A percentile compares a stretch with the other conserved stretches of the same genome.
Evolutionary conservation across 1,284 basidiomycete species (phyloP).

Genomic region (Cerrena zonata): DNA sequence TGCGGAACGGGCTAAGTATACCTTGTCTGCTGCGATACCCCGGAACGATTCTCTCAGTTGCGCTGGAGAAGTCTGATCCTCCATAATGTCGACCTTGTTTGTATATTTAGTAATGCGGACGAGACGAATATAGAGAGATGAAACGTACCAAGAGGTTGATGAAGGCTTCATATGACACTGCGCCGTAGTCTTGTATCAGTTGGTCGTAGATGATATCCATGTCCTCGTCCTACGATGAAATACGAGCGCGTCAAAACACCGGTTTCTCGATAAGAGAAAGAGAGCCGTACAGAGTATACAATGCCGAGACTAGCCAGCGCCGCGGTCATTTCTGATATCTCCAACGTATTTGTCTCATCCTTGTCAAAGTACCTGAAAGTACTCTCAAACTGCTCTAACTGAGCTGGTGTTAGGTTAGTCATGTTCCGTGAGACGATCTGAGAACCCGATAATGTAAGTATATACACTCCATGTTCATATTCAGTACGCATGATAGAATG

Average conservation of each 20-base stretch:
- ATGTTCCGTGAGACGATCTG: slow-evolving; percentile 83
- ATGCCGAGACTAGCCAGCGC: slow-evolving; percentile 93
- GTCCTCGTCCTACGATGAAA: slow-evolving; percentile 67
- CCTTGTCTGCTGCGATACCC: slow-evolving; percentile 87
- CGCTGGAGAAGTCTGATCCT: slow-evolving; percentile 90
- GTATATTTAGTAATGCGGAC: slow-evolving; percentile 6
- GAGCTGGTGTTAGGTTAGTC: slow-evolving; percentile 90
- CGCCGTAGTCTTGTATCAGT: slow-evolving; percentile 79
- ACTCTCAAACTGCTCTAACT: slow-evolving; percentile 93
- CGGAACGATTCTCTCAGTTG: slow-evolving; percentile 92
- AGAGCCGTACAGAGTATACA: slow-evolving; percentile 70
- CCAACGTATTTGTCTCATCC: slow-evolving; percentile 85
- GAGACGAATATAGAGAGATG: background rate
- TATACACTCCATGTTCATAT: background rate
- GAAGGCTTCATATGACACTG: slow-evolving; percentile 90
- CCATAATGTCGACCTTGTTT: slow-evolving; percentile 82
- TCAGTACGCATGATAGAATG: background rate
- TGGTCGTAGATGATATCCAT: slow-evolving; percentile 82
- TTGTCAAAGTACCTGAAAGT: slow-evolving; percentile 97
- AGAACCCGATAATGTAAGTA: background rate
- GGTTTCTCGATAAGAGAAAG: background rate
- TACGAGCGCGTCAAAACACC: background rate
- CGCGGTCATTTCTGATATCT: slow-evolving; percentile 81
- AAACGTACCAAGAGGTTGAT: slow-evolving; percentile 79
- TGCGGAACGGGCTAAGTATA: slow-evolving; percentile 26